These are phyloP conservation scores for Delonix regia DNA, from an alignment of 306 rosid genomes.

Conservation along the genomic window DNA sequence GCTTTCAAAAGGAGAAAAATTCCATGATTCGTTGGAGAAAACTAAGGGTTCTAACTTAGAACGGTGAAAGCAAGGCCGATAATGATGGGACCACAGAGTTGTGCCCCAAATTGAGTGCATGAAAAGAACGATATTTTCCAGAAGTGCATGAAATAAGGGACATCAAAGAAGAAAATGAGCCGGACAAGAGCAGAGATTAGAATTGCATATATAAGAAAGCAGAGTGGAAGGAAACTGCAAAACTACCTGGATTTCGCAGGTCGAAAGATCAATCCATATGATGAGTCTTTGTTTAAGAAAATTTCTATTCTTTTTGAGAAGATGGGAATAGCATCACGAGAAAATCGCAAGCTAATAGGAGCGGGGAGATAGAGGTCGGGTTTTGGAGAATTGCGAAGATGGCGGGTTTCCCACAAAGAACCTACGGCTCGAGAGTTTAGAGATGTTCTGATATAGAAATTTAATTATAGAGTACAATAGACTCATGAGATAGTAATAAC, in stretches of 20 bases:
- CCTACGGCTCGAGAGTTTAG: conserved; percentile 14
- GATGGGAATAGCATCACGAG: conserved; percentile 11
- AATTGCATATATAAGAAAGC: background rate
- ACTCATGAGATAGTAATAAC: background rate
- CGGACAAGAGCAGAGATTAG: background rate
- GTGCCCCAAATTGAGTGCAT: background rate
- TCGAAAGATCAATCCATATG: background rate
- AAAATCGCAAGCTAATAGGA: conserved; percentile 21
- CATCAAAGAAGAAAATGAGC: background rate
- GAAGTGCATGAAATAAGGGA: background rate
- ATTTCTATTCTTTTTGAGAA: conserved; percentile 29
- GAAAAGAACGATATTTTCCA: background rate
- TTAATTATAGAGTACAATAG: background rate
- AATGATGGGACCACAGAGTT: background rate
- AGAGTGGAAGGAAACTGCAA: conserved; percentile 13
- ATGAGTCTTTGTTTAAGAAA: conserved; percentile 12
- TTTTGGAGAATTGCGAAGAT: conserved; percentile 51
- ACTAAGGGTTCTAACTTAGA: background rate
- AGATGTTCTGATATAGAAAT: background rate
- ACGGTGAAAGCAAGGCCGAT: background rate
- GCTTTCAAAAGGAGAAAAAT: background rate
- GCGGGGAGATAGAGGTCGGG: conserved; percentile 17
- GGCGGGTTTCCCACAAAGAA: conserved; percentile 61
- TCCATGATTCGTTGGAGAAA: background rate
- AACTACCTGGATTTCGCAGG: conserved; percentile 3